Evolutionary conservation across 495 filamentous ascomycete genomes (phyloP).

Genomic region (Venustampulla echinocandica): DNA sequence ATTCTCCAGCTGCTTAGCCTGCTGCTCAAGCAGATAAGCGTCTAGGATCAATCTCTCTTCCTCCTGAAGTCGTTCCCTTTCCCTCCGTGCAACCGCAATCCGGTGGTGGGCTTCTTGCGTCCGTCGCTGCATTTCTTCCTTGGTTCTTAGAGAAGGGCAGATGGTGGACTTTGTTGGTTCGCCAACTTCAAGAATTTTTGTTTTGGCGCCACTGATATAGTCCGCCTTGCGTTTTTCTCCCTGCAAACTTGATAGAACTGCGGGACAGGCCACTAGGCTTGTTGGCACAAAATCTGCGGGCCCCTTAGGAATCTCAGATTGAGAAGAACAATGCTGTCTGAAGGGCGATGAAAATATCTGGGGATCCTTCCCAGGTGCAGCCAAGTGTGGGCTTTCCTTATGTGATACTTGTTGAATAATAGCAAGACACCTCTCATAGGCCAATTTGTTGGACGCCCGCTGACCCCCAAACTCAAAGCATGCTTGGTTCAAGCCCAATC

Average conservation of each 20-base stretch:
- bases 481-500: not conserved
- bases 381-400: too few relatives aligned
- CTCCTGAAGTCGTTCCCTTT: not conserved
- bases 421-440: too few relatives aligned
- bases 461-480: not conserved
- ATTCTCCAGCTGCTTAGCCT: not conserved
- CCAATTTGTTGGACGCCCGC: too few relatives aligned
- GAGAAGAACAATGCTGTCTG: too few relatives aligned
- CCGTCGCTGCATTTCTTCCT: not conserved
- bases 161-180: not conserved
- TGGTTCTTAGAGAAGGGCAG: not conserved
- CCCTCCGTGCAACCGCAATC: not conserved
- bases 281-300: too few relatives aligned
- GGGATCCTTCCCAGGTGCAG: too few relatives aligned
- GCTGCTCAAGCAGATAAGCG: not conserved
- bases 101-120: not conserved
- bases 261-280: too few relatives aligned
- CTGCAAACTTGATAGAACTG: not conserved
- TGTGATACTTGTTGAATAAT: too few relatives aligned
- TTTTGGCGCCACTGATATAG: not conserved
- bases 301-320: too few relatives aligned
- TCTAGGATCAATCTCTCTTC: not conserved
- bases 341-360: too few relatives aligned
- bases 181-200: not conserved
- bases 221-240: conserved; percentile 7